Evolutionary conservation across 768 basidiomycete species (phyloP), one percentile per base, ranked within the genome.

Genomic region (Chlorophyllum brunneum): DNA sequence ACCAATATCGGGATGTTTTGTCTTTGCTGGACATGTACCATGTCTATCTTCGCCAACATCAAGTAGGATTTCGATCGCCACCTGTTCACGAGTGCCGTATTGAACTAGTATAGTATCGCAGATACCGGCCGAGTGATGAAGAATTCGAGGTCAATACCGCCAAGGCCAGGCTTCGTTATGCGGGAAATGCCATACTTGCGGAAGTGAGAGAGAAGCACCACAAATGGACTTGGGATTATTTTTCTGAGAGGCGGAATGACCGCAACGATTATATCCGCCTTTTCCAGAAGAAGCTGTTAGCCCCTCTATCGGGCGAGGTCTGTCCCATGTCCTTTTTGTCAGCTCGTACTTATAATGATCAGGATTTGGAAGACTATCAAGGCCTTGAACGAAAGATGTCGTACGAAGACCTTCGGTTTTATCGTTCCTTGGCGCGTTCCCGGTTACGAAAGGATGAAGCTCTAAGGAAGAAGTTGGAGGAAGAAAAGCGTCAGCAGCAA

Each of bases 1-100:
- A 94, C 58, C 97, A 99, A 68, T 99, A 98, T 65, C 82, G 92
- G 47, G 93, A 98, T 66, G 82, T 80, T 20, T 92, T 98, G 53
- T 95, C 91, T 18, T 79, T 98, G 39, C 76, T 94, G 54, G 95
- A 98, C 66, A 93, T 98, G 80, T 97, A 95, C 68, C 95, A 98
- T 65, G 86, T 98, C 55, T 97, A 95, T 67, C 79, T 86, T 40
- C 83, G 97, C 48, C 85, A 85, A 60, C 82, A 82, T 56, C 87
- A 89, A 76, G 88, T 89, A 63, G 62, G 67, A 61, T 38, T 46
- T 10, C 23, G 37, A 38, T 40, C 16, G 30, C 26, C 53, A 20
- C 16, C 54, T 24, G 52, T 27, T 15, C 23, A 10, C 23, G 22
- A 30, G 30, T 26, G 45, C 38, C 42, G 54, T 24, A 31, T 38